Conservation (phyloP, 1,284 basidiomycete species). For the Tetrapyrgos nigripes region DNA sequence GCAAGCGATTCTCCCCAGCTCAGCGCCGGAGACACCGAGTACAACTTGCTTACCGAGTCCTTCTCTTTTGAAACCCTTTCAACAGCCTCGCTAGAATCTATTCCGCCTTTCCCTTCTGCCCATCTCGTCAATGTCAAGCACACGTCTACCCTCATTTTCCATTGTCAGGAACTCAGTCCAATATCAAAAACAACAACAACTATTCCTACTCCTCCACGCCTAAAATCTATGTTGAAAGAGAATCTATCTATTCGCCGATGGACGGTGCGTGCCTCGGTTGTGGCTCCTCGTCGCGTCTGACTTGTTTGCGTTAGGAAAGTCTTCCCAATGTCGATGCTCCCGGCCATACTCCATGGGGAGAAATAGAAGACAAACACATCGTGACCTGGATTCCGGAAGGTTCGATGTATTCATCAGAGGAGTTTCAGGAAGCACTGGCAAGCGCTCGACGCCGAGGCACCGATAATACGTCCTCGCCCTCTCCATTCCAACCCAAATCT, state of each 20-base stretch:
- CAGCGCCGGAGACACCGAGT: background rate
- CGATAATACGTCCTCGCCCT: constrained; percentile 3
- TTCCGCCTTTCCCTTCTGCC: constrained; percentile 36
- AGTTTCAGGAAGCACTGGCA: constrained; percentile 39
- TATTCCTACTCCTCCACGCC: constrained; percentile 58
- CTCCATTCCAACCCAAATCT: background rate
- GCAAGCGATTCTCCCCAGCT: too few relatives aligned
- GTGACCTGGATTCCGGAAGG: constrained; percentile 58
- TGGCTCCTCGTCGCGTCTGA: constrained; percentile 1
- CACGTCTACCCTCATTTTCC: background rate
- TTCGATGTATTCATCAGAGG: constrained; percentile 51
- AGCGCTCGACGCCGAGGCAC: constrained; percentile 22
- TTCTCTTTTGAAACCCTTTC: constrained; percentile 38
- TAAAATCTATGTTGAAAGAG: constrained; percentile 56
- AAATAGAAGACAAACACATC: constrained; percentile 31
- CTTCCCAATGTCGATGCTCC: constrained; percentile 39
- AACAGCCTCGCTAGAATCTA: constrained; percentile 26
- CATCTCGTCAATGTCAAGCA: constrained; percentile 26
- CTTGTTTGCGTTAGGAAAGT: constrained; percentile 33
- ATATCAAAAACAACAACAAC: constrained; percentile 36
- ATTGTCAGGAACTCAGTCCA: background rate
- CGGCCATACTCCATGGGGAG: constrained; percentile 54
- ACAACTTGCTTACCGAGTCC: constrained; percentile 25
- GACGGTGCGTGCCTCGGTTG: constrained; percentile 43
- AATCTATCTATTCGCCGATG: constrained; percentile 55